Evolutionary conservation across 805 yeast species (phyloP).

Genomic region (Barnettozyma sp.): DNA sequence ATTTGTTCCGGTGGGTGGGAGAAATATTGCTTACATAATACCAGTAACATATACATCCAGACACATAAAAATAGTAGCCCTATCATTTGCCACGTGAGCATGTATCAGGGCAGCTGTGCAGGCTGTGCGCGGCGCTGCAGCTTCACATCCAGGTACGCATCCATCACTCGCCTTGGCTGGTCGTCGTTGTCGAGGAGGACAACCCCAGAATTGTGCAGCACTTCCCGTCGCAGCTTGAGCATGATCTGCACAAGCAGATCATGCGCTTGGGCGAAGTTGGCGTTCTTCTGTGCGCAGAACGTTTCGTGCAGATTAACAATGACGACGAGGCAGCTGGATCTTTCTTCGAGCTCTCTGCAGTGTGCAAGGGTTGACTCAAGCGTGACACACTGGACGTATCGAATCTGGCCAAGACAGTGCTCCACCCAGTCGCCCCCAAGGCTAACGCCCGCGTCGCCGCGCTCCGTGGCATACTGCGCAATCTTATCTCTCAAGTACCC

Average conservation of each 20-base stretch:
- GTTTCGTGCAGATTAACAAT: slow-evolving; percentile 1
- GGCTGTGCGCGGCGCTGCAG: no score
- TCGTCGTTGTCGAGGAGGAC: slow-evolving; percentile 3
- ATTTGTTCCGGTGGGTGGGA: background rate
- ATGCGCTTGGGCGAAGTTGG: slow-evolving; percentile 1
- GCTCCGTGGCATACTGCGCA: background rate
- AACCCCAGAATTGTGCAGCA: background rate
- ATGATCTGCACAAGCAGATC: background rate
- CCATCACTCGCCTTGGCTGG: background rate
- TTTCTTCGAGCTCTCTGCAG: background rate
- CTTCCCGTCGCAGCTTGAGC: background rate
- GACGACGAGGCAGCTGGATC: background rate
- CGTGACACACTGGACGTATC: slow-evolving; percentile 5
- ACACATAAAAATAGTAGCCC: background rate
- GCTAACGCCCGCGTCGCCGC: no score
- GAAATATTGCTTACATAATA: no score
- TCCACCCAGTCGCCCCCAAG: background rate
- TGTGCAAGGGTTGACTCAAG: background rate
- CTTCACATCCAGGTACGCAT: slow-evolving; percentile 1
- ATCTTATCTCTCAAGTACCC: background rate
- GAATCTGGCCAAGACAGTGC: background rate
- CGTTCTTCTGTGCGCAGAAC: slow-evolving; percentile 1
- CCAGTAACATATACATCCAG: background rate
- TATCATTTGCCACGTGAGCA: background rate
- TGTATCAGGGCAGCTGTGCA: no score